Base-by-base conservation (phyloP, 768 basidiomycete species). In the Boletus rufocinnamomeus region DNA sequence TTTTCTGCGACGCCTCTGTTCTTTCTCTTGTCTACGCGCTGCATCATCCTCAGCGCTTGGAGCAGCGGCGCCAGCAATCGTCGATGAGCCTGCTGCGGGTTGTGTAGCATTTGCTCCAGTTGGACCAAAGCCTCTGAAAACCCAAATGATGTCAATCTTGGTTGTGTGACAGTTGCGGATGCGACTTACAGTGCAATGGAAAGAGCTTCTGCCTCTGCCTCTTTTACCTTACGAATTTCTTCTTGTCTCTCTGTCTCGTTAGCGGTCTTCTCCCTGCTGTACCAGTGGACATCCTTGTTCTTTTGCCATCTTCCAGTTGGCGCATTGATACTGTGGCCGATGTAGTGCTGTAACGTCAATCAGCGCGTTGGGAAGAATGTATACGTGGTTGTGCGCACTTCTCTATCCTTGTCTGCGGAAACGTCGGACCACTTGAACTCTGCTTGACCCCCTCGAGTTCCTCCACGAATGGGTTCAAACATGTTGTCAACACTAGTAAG, bases 221-320 rank as follows among this genome's bases (percentile, higher is more conserved):
- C 89, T 72, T 97, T 96, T 62, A 97, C 71, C 66, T 81, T 84
- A 56, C 83, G 76, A 34, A 97, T 87, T 76, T 98, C 95, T 60
- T 88, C 93, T 0, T 53, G 66, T 54, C 83, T 78, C 60, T 85
- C 84, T 13, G 71, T 71, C 16, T 83, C 83, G 4, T 64, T 65
- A 16, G 66, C 61, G 2, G 69, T 66, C 35, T 60, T 28, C 6
- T 94, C 92, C 30, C 95, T 85, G 66, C 78, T 84, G 70, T 96
- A 98, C 95, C 95, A 98, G 67, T 96, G 95, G 17, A 98, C 77
- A 67, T 98, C 95, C 72, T 95, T 94, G 77, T 94, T 93, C 76
- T 95, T 95, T 76, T 97, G 95, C 95, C 95, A 98, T 48, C 95
- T 80, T 2, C 95, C 95, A 1, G 92, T 92, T 0, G 95, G 95